Percentiles rank a stretch among this genome's conserved stretches.
These are phyloP conservation scores for Aspergillus ochraceoroseus DNA, from an alignment of 2,329 filamentous ascomycete species.

Conservation along the genomic window DNA sequence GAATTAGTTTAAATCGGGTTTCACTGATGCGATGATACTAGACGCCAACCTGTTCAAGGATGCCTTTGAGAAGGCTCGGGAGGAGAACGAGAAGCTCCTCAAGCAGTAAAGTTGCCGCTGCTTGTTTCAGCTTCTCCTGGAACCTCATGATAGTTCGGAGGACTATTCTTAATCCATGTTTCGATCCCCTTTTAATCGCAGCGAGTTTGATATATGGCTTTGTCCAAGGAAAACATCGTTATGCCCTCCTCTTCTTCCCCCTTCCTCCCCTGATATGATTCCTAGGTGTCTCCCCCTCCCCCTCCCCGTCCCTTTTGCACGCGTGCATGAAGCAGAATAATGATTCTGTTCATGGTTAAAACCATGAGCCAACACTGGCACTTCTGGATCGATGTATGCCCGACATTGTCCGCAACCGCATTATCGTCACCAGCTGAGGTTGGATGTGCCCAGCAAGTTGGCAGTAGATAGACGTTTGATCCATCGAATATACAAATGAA, in stretches of 20 bases:
- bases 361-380: constrained; percentile 18
- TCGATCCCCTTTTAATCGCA: constrained; percentile 9
- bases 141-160: constrained; percentile 10
- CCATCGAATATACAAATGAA: constrained; percentile 32
- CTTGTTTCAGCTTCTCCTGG: neutral
- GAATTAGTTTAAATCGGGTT: neutral
- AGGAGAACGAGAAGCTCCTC: constrained; percentile 90
- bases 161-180: constrained; percentile 14
- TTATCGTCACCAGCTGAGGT: constrained; percentile 19
- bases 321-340: constrained; percentile 27
- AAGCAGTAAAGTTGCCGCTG: constrained; percentile 39
- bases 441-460: constrained; percentile 19
- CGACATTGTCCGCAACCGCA: constrained; percentile 5
- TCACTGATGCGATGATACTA: constrained; percentile 38
- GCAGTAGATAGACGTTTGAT: constrained; percentile 35
- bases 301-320: constrained; percentile 14
- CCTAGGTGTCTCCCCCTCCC: constrained; percentile 10
- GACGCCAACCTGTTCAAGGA: constrained; percentile 98
- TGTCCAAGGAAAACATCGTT: constrained; percentile 4
- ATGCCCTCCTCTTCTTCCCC: constrained; percentile 4
- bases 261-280: constrained; percentile 9
- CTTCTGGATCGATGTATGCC: constrained; percentile 6
- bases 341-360: constrained; percentile 19
- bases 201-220: constrained; percentile 12
- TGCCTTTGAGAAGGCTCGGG: constrained; percentile 91